Base-by-base conservation (phyloP, 2,329 filamentous ascomycete genomes). In the Berkeleyomyces rouxiae region DNA sequence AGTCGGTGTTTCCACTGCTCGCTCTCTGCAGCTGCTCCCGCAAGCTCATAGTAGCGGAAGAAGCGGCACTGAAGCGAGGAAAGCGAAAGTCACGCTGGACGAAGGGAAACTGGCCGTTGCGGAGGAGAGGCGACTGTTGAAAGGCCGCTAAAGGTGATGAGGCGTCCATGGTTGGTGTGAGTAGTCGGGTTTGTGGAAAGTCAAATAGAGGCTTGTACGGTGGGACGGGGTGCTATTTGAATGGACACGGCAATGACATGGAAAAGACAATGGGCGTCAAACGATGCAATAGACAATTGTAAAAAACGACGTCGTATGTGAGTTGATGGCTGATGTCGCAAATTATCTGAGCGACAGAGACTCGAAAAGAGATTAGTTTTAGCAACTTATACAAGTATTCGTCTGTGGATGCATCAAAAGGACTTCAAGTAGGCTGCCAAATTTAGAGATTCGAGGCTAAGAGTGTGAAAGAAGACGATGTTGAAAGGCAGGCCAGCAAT, bases 71-170 rank as follows among this genome's bases (percentile, higher is more conserved):
- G 71, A 74, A 78, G 74, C 74, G 77, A 62, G 76, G 69, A 70
- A 82, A 82, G 67, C 82, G 71, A 67, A 62, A 64, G 36, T 82
- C 80, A 55, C 49, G 49, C 66, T 71, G 74, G 64, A 67, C 72
- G 67, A 71, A 91, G 83, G 70, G 79, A 73, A 61, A 58, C 47
- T 63, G 61, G 39, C 31, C 31, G 49, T 36, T 64, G 51, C 68
- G 84, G 42, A 73, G 66, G 76, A 76, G 75, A 82, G 77, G 74
- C 80, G 76, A 75, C 82, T 79, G 89, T 77, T 90, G 90, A 85
- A 97, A 88, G 63, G 92, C 90, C 74, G 92, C 92, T 71, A 97
- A 77, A 57, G 93, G 93, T 69, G 93, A 97, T 53, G 92, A 96
- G 67, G 88, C 86, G 76, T 96, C 90, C 90, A 97, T 96, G 70